phyloP scores from a whole-genome alignment of 2,329 filamentous ascomycete genomes.

The Aspergillus ochraceoroseus region DNA sequence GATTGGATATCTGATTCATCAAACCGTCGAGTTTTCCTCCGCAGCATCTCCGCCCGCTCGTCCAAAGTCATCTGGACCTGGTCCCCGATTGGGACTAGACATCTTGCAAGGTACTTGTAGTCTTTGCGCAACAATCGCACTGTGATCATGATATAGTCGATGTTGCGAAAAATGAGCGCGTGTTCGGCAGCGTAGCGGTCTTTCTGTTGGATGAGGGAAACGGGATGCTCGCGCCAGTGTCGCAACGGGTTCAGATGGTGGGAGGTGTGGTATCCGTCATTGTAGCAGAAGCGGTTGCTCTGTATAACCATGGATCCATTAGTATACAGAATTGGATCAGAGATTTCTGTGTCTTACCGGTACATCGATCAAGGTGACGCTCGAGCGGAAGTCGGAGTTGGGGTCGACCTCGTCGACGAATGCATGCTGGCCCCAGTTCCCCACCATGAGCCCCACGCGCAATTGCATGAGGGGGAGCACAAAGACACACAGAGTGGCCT shows the following conservation, averaged over 20 bases:
- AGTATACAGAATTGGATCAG: not conserved
- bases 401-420: slow-evolving; percentile 71
- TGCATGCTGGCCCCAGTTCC: slow-evolving; percentile 80
- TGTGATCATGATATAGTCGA: slow-evolving; percentile 75
- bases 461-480: slow-evolving; percentile 62
- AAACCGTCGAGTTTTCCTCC: slow-evolving; percentile 61
- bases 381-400: slow-evolving; percentile 71
- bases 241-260: slow-evolving; percentile 40
- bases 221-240: slow-evolving; percentile 76
- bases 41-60: slow-evolving; percentile 60
- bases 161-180: slow-evolving; percentile 73
- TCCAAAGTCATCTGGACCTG: slow-evolving; percentile 63
- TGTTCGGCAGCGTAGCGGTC: slow-evolving; percentile 60
- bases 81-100: slow-evolving; percentile 67
- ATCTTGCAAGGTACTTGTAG: slow-evolving; percentile 63
- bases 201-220: slow-evolving; percentile 67
- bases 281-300: slow-evolving; percentile 79
- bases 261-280: slow-evolving; percentile 76
- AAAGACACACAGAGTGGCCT: slow-evolving; percentile 60
- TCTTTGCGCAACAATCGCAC: slow-evolving; percentile 64
- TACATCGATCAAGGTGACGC: slow-evolving; percentile 74
- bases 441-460: slow-evolving; percentile 69
- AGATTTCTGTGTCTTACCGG: slow-evolving; percentile 54
- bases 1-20: slow-evolving; percentile 15
- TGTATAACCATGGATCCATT: slow-evolving; percentile 36